phyloP scores from a whole-genome alignment of 495 filamentous ascomycete species.

The Annulohypoxylon nitens region DNA sequence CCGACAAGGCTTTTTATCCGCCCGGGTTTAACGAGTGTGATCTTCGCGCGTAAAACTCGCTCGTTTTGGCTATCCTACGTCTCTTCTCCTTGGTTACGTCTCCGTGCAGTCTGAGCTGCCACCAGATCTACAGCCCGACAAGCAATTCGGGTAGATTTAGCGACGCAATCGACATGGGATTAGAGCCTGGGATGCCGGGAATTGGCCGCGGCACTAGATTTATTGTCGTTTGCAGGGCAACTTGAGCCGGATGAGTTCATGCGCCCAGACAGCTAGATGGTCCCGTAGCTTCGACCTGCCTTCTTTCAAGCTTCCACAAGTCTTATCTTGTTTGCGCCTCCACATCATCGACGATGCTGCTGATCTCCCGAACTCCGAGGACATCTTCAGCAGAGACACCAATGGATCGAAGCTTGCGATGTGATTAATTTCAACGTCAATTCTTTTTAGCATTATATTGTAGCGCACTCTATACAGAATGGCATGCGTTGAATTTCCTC shows the following conservation, averaged over 20 bases:
- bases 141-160: slow-evolving; percentile 23
- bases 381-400: neutral
- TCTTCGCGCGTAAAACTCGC: slow-evolving; percentile 43
- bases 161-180: slow-evolving; percentile 15
- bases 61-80: slow-evolving; percentile 34
- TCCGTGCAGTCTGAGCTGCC: slow-evolving; percentile 32
- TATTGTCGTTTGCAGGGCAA: slow-evolving; percentile 26
- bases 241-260: slow-evolving; percentile 31
- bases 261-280: slow-evolving; percentile 34
- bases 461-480: neutral
- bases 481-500: neutral
- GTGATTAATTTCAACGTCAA: neutral
- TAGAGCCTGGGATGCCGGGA: slow-evolving; percentile 14
- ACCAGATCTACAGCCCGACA: slow-evolving; percentile 24
- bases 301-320: slow-evolving; percentile 37
- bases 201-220: slow-evolving; percentile 4
- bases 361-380: neutral
- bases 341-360: slow-evolving; percentile 13
- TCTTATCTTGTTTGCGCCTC: slow-evolving; percentile 20
- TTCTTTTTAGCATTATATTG: too few relatives aligned
- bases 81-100: slow-evolving; percentile 13
- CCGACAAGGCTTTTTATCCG: slow-evolving; percentile 30
- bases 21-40: slow-evolving; percentile 42
- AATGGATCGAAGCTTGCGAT: neutral
- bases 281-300: slow-evolving; percentile 37